Base-by-base conservation (phyloP, 192 early-diverging fungal species). In the Backusella sp. region DNA sequence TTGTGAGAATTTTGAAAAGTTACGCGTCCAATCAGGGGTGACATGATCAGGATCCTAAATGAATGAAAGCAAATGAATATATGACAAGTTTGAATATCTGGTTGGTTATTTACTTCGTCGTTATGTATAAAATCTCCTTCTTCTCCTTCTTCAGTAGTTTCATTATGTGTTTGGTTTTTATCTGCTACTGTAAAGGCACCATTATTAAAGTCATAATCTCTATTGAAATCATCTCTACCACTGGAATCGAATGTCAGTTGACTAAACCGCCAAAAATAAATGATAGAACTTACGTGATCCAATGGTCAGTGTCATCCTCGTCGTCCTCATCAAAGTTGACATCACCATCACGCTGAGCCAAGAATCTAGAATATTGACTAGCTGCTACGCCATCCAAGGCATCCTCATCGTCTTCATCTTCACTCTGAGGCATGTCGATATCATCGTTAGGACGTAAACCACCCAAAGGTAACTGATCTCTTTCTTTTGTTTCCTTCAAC, bases 381-480 rank as follows among this genome's bases (percentile, higher is more conserved):
- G 70, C 70, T 15, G 70, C 70, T 32, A 71, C 68, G n/a, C 68
- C 75, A 49, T 68, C 46, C 34, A 76, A 46, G 68, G 34, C 65
- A 69, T 71, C 41, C 23, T 76, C 77, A 34, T 73, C 77, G 30
- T 78, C 73, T 15, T 78, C 71, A 66, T 73, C 59, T 42, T 77
- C 76, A 17, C 70, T 52, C 26, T 66, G 68, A 56, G 49, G 42
- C 32, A 21, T 30, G 49, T 80, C 73, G 34, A 76, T 62, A 44
- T 74, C 79, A 71, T 83, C 85, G 56, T 86, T 89, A 17, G 88
- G 88, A 35, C 86, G 82, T 21, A 80, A 73, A 7, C 88, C 88
- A 46, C 88, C 88, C 21, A 89, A 76, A 11, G 85, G 83, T 26
- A 80, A 79, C 32, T 82, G 82, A 68, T 76, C 74, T 15, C 72